phyloP scores from a whole-genome alignment of 1,139 yeast species.

The Arxiozyma heterogenica region DNA sequence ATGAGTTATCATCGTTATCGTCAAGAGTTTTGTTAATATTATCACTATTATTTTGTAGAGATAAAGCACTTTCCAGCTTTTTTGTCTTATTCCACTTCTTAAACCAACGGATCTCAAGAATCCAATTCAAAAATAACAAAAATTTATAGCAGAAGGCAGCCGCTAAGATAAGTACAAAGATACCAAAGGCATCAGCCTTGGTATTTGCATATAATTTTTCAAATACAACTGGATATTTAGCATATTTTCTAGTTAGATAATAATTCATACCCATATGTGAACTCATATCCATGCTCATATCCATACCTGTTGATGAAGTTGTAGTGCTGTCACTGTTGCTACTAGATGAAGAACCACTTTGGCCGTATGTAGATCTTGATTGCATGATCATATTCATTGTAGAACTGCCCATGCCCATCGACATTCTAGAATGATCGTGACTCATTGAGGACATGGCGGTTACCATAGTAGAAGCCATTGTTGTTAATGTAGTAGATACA shows the following conservation, averaged over 20 bases:
- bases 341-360: not conserved
- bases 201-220: conserved; percentile 41
- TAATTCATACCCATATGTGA: conserved; percentile 43
- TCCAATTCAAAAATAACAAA: conserved; percentile 47
- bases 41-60: not conserved
- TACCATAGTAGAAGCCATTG: not conserved
- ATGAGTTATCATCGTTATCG: not conserved
- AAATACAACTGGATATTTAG: conserved; percentile 55
- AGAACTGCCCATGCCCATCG: not conserved
- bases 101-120: conserved; percentile 60
- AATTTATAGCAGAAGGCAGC: conserved; percentile 53
- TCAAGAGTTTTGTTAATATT: not conserved
- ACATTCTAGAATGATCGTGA: not conserved
- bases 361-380: too few species aligned
- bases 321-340: not conserved
- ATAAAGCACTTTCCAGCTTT: not conserved
- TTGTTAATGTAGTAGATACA: not conserved
- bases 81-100: conserved; percentile 26
- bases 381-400: not conserved
- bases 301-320: not conserved
- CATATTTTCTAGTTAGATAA: conserved; percentile 44
- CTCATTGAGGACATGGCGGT: not conserved
- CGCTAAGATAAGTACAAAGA: conserved; percentile 50
- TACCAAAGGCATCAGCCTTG: conserved; percentile 62
- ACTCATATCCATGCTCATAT: conserved; percentile 5